These are phyloP conservation scores for Candolleomyces eurysporus DNA, from an alignment of 768 basidiomycete species.

Conservation along the genomic window DNA sequence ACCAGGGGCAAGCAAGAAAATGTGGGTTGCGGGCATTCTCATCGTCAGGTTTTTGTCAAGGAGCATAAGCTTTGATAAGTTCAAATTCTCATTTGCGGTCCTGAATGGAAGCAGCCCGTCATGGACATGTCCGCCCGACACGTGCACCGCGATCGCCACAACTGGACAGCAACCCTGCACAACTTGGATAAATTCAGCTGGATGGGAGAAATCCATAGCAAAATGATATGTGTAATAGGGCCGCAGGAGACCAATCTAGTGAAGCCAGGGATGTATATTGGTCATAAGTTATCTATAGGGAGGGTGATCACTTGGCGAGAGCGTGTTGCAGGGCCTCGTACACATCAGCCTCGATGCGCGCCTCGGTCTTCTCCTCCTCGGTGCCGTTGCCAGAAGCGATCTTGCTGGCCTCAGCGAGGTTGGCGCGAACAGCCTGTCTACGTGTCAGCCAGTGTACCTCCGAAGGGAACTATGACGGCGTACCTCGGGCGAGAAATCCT, in stretches of 20 bases:
- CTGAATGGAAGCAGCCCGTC: too few species aligned
- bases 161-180: too few species aligned
- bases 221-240: not conserved
- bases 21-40: not conserved
- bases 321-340: constrained; percentile 95
- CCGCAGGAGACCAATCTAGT: not conserved
- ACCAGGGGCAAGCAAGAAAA: not conserved
- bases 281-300: constrained; percentile 10
- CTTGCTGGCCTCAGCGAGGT: constrained; percentile 84
- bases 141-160: too few species aligned
- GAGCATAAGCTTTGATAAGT: not conserved
- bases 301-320: constrained; percentile 41
- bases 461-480: constrained; percentile 15
- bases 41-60: not conserved
- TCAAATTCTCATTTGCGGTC: not conserved
- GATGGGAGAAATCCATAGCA: not conserved
- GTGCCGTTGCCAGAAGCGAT: constrained; percentile 80
- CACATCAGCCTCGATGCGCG: constrained; percentile 91
- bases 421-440: constrained; percentile 80
- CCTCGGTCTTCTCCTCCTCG: constrained; percentile 92
- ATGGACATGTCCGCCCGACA: not conserved
- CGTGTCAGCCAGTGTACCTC: not conserved
- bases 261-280: constrained; percentile 1
- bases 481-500: constrained; percentile 89
- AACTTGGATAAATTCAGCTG: not conserved